These are phyloP conservation scores for Clitopilus hobsonii DNA, from an alignment of 768 basidiomycete species.

Conservation along the genomic window DNA sequence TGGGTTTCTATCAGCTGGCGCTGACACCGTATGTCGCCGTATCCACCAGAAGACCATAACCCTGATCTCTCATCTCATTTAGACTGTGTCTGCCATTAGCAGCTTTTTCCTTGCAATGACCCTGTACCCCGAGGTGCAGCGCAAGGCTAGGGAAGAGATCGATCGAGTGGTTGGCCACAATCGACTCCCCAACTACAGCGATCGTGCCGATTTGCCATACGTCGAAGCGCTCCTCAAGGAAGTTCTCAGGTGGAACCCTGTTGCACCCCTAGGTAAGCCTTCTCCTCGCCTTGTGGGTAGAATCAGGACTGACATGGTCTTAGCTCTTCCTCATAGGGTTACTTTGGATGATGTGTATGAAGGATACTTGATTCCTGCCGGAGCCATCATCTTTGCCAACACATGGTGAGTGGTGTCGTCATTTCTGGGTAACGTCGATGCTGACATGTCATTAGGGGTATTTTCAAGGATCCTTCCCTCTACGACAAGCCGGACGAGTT, in stretches of 20 bases:
- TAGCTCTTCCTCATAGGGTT: slow-evolving; percentile 10
- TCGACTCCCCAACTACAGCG: slow-evolving; percentile 23
- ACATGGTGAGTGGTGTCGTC: slow-evolving; percentile 4
- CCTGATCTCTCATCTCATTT: background rate
- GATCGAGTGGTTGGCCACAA: slow-evolving; percentile 21
- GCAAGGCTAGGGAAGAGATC: slow-evolving; percentile 26
- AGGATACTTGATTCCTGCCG: slow-evolving; percentile 9
- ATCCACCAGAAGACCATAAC: background rate
- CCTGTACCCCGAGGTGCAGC: slow-evolving; percentile 23
- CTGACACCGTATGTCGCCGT: slow-evolving; percentile 7
- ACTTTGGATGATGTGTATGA: slow-evolving; percentile 12
- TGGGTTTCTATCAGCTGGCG: slow-evolving; percentile 4
- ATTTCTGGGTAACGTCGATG: background rate
- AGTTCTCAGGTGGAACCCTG: slow-evolving; percentile 19
- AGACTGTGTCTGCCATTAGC: slow-evolving; percentile 19
- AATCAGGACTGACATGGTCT: background rate
- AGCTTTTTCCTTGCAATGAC: slow-evolving; percentile 27
- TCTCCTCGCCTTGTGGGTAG: background rate
- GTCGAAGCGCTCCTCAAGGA: slow-evolving; percentile 24
- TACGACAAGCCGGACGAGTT: slow-evolving; percentile 25
- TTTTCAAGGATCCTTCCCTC: slow-evolving; percentile 23
- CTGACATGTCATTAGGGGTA: slow-evolving; percentile 18
- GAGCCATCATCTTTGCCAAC: slow-evolving; percentile 10
- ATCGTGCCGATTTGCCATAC: slow-evolving; percentile 22
- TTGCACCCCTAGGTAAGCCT: slow-evolving; percentile 20